Evolutionary conservation across 2,329 filamentous ascomycete species (phyloP), one percentile per base, ranked within the genome.

Genomic region (Claviceps sp.): DNA sequence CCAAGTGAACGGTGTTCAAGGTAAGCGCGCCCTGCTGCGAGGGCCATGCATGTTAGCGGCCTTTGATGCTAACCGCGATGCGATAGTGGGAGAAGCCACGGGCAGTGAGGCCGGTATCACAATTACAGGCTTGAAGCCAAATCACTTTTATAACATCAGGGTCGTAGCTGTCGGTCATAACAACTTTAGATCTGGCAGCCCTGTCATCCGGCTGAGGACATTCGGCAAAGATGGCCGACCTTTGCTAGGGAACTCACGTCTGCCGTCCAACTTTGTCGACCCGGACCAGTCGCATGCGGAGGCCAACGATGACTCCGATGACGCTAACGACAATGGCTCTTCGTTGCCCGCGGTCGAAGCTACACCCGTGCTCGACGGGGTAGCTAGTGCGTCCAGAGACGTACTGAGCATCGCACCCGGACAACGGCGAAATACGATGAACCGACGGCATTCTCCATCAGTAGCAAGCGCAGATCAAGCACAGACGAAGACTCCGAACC

Each of bases 1-100:
- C 50, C 88, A 95, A 65, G 84, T 98, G 57, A 97, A 98, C 68
- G 91, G 91, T 43, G 84, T 91, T 44, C 88, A 89, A 71, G 87
- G 88, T 93, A 69, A 67, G 81, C 68, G 14, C 38, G 43, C 24
- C 10, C 40, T n/a, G 38, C 37, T 34, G 1, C 10, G 2, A 22
- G 16, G n/a, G 19, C 22, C 13, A 37, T 40, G 24, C 26, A 19
- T 11, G 17, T 14, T 2, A 16, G n/a, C 39, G 10, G 30, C 14
- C 4, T 30, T n/a, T 5, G 26, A 48, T 30, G 16, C 48, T 53
- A 40, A 53, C 19, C 6, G 34, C 16, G 2, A 22, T n/a, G 19
- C 24, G 46, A 48, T 41, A 89, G 87, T 96, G 57, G 93, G 90
- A 60, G 88, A 95, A 62, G 88, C 90, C 45, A 83, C 65, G 7